Base-by-base conservation (phyloP, 306 rosid species). In the Pachyrhizus erosus region DNA sequence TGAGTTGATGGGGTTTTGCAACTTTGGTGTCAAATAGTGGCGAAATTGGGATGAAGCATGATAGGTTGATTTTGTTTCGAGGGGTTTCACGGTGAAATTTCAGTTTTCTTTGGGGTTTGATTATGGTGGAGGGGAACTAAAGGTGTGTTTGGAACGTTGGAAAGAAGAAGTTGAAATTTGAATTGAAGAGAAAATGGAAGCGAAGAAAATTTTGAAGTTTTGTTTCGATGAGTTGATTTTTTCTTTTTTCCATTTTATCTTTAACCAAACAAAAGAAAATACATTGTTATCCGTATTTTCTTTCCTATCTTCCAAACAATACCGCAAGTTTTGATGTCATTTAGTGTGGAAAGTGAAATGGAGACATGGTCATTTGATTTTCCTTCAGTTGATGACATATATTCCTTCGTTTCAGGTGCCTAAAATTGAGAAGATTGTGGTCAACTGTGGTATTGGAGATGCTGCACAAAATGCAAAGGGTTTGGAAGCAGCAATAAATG, bases 401-500 rank as follows among this genome's bases (percentile, higher is more conserved):
- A 15, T 77, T 83, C 40, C 43, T 17, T 62, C 9, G 31, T 87
- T 43, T 43, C 83, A 94, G 99, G 99, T 96, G 31, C 99, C 99
- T 24, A 93, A 93, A 89, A 71, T 96, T 78, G 88, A 92, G 83
- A 93, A 96, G 93, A 80, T 96, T 58, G 98, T 93, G 77, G 98
- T 96, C 79, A 96, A 96, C 79, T 96, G 97, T 40, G 99, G 99
- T 79, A 91, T 96, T 18, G 99, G 99, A 78, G 99, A 93, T 74
- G 99, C 99, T 46, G 98, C 96, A 58, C 99, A 96, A 60, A 96
- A 96, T 87, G 81, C 99, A 4, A 96, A 96, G 86, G 98, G 99
- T 29, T 86, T 96, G 90, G 99, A 96, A 6, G 96, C 97, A 0
- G 99, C 98, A 67, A 81, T 96, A 87, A 90, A 82, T 85, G 99